Evolutionary conservation across 2,329 filamentous ascomycete species (phyloP).

Genomic region (Calonectria pseudoturangicola): DNA sequence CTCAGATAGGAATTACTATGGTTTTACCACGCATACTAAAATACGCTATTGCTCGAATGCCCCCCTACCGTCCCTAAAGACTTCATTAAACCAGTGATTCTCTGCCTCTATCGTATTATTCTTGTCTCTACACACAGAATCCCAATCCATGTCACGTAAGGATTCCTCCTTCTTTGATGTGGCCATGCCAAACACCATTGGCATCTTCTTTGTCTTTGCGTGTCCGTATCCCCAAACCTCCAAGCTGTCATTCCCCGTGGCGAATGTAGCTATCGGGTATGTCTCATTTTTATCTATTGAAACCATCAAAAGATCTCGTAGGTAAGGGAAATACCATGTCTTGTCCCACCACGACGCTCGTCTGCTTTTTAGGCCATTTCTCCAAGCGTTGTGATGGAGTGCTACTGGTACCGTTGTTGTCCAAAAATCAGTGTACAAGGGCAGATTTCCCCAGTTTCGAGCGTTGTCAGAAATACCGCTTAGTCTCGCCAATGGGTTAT

Average conservation of each 20-base stretch:
- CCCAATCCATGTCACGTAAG: neutral
- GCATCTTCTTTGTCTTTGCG: neutral
- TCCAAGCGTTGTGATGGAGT: neutral
- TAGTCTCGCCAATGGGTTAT: neutral
- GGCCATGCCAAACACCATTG: neutral
- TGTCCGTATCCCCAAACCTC: neutral
- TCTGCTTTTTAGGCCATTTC: neutral
- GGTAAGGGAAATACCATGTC: neutral
- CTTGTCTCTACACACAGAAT: neutral
- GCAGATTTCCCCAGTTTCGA: neutral
- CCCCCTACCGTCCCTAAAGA: neutral
- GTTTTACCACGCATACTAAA: neutral
- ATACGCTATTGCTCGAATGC: neutral
- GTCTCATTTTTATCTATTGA: neutral
- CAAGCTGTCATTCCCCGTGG: neutral
- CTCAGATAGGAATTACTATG: neutral
- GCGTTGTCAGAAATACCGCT: no score
- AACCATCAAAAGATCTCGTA: neutral
- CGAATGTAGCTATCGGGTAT: neutral
- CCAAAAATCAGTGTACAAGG: neutral
- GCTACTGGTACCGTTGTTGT: neutral
- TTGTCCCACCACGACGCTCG: neutral
- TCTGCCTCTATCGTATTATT: neutral
- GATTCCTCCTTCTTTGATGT: neutral
- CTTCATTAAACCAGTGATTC: neutral